Conservation (phyloP, 768 basidiomycete genomes). For the Boletus barrowsii region DNA sequence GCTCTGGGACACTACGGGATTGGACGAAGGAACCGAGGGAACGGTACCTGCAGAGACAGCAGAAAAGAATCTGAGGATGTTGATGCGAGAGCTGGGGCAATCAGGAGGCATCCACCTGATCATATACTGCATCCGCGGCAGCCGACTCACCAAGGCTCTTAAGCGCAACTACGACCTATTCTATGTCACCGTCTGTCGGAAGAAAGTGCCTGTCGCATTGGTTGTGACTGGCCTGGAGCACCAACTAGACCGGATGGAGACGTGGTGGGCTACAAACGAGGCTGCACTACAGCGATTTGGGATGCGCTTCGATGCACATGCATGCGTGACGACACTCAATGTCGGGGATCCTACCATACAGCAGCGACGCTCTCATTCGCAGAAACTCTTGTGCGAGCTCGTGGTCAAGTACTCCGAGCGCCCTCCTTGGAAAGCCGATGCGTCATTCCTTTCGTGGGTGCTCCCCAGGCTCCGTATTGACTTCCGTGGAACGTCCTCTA, state of each 20-base stretch:
- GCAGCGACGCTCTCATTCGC: background rate
- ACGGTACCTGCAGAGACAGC: constrained; percentile 4
- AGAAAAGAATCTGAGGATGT: background rate
- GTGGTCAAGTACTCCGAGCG: background rate
- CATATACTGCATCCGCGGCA: constrained; percentile 5
- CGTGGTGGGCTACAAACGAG: constrained; percentile 29
- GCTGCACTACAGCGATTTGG: constrained; percentile 17
- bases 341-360: background rate
- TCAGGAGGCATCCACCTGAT: constrained; percentile 7
- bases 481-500: background rate
- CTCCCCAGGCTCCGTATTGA: background rate
- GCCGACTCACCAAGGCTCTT: constrained; percentile 6
- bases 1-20: constrained; percentile 8
- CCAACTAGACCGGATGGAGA: constrained; percentile 19
- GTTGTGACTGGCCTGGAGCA: constrained; percentile 37
- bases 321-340: constrained; percentile 12
- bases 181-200: constrained; percentile 31
- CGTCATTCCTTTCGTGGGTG: background rate
- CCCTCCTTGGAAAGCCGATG: background rate
- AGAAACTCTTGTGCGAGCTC: background rate
- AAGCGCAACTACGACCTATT: constrained; percentile 34
- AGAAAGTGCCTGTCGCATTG: constrained; percentile 34
- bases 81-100: background rate
- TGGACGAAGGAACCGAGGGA: constrained; percentile 7
- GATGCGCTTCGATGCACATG: constrained; percentile 29